Percentiles rank a stretch among this genome's conserved stretches.
Evolutionary conservation across 208 protist species (phyloP).

Genomic region (Trypanosoma lewisi): DNA sequence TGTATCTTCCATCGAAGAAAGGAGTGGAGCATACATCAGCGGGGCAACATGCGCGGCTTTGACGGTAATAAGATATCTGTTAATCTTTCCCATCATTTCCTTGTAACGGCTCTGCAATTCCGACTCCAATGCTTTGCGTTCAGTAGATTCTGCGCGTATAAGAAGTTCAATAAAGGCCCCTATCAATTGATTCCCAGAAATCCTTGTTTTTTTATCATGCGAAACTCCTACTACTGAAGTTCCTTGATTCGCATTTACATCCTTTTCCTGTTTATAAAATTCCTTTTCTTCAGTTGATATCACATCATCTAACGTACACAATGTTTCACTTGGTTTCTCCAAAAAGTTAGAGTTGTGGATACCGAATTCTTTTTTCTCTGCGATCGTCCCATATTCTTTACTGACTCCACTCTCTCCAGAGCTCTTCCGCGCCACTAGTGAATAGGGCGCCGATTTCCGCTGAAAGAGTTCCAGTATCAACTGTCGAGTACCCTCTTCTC

Average conservation of each 20-base stretch:
- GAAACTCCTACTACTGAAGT: background rate
- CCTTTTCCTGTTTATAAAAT: background rate
- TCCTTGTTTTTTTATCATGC: background rate
- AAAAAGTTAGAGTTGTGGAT: no score
- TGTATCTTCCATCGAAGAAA: constrained; percentile 44
- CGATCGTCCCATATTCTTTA: background rate
- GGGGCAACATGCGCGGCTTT: constrained; percentile 33
- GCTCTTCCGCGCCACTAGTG: background rate
- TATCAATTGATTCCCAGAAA: constrained; percentile 11
- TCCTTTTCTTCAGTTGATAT: background rate
- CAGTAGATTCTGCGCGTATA: constrained; percentile 56
- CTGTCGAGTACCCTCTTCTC: constrained; percentile 15
- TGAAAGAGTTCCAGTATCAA: constrained; percentile 19
- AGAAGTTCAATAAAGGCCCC: constrained; percentile 55
- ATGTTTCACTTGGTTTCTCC: no score
- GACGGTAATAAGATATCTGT: constrained; percentile 21
- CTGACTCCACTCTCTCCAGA: background rate
- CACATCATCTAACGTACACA: no score
- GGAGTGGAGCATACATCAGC: constrained; percentile 50
- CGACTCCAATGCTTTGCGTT: constrained; percentile 50
- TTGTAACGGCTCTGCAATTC: constrained; percentile 34
- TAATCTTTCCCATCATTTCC: constrained; percentile 30
- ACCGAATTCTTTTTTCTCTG: no score
- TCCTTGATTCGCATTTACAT: background rate
- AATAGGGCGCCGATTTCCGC: background rate